Base-by-base conservation (phyloP, 352 stramenopile species). In the Globisporangium rhizosaccharum region DNA sequence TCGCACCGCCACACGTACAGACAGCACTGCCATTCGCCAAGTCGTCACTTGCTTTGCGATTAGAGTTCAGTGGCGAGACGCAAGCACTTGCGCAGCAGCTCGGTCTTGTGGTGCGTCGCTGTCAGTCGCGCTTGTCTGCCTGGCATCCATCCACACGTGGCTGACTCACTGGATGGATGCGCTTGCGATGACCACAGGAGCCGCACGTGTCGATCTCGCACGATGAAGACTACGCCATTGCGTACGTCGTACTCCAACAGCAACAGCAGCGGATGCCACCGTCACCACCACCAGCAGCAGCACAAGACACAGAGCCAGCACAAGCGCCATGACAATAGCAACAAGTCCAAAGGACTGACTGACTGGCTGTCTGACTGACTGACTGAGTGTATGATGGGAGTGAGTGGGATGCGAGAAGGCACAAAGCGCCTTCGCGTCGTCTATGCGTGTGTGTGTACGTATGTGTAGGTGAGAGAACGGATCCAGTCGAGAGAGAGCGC, bases 141-240 rank as follows among this genome's bases (percentile, higher is more conserved):
- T 39, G 14, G 3, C 8, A 48, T 20, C 25, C 26, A 26, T 30
- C 33, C 10, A 12, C 33, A 39, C 33, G 33, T 8, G 33, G 33
- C 33, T 39, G 9, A 17, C 37, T 51, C 28, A 56, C 28, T 15
- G n/a, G 10, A 17, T 36, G 41, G 46, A 12, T 51, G 26, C 15
- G 20, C 3, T 56, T 56, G 20, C 46, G n/a, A 33, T 72, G 26
- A 3, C 36, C 9, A 25, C 59, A 92, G 77, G 75, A 80, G 0
- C 51, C 79, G 12, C 74, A 82, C 47, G 81, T 92, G 30, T 92
- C 82, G 45, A 68, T 94, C 33, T 92, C 82, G 11, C 85, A 94
- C 48, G 85, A 94, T 56, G 70, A 77, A n/a, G 76, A 92, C 64
- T 92, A 92, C 66, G 84, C 85, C 12, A 57, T 92, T 37, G 85